Base-by-base conservation (phyloP, 2,329 filamentous ascomycete species). In the Colletotrichum karsti region DNA sequence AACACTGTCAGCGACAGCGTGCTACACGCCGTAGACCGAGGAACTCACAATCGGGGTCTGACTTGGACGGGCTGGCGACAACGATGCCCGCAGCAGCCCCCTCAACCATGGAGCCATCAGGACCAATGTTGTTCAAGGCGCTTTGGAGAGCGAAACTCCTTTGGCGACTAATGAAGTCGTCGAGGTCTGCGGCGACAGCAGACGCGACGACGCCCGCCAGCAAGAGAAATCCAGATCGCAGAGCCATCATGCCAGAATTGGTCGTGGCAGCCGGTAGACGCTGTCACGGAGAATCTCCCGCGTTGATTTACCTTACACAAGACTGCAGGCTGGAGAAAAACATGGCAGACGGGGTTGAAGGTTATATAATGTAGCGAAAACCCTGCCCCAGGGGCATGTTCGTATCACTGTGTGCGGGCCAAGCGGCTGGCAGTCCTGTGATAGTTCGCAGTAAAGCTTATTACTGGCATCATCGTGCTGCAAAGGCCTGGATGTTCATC, bases 81-180 rank as follows among this genome's bases (percentile, higher is more conserved):
- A 89, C 81, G 59, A 87, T 79, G 30, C 87, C 87, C 3, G 84
- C 74, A 24, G 76, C 76, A 4, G 84, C 85, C 46, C 85, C 85
- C 13, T 76, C 70, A 9, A 81, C 85, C 61, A 82, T 80, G 6
- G 79, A 79, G 18, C 87, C 87, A 74, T 80, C 74, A 0, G 85
- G 75, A 7, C 87, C 87, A 63, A 89, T 87, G 72, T 90, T 90
- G 73, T 84, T 82, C 44, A 89, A 75, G 13, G 85, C 79, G 26
- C 85, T 84, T 70, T 87, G 79, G 24, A 87, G 77, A 7, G 87
- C 83, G 66, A 87, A 77, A 0, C 77, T 72, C 20, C 79, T 81
- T 71, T 89, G 83, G 2, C 76, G 74, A 7, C 79, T 72, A 57
- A 89, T 77, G 70, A 81, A 85, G 24, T 64, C 56, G 18, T 69